Conservation (phyloP, 1,139 yeast genomes). For the Groenewaldozyma sp. region DNA sequence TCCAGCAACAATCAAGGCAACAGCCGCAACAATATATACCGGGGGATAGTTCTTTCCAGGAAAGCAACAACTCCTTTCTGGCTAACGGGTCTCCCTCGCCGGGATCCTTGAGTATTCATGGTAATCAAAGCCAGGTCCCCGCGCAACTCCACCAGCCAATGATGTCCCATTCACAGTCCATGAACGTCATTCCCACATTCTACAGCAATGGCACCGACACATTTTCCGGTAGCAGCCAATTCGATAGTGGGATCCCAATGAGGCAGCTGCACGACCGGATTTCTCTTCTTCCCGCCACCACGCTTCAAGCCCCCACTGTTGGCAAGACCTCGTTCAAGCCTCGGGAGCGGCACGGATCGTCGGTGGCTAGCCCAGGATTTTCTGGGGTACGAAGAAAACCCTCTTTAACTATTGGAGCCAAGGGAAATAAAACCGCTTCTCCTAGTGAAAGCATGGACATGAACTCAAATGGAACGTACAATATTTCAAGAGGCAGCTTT, state of each 20-base stretch:
- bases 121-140: background rate
- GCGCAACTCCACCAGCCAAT: background rate
- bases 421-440: background rate
- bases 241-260: background rate
- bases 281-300: background rate
- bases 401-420: background rate
- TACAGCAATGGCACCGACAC: background rate
- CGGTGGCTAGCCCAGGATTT: background rate
- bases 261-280: background rate
- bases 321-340: background rate
- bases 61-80: background rate
- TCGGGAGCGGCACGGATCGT: background rate
- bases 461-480: background rate
- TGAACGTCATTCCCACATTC: too few relatives aligned
- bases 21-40: too few relatives aligned
- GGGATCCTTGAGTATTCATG: too few relatives aligned
- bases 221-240: background rate
- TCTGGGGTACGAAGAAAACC: background rate
- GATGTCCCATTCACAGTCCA: conserved; percentile 1
- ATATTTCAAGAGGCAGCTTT: background rate
- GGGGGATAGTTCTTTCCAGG: too few relatives aligned
- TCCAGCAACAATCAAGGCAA: too few relatives aligned
- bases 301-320: background rate
- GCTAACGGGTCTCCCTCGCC: too few relatives aligned
- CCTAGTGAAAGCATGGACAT: background rate